Percentiles rank a stretch among this genome's conserved stretches.
These are phyloP conservation scores for Gossypium lobatum DNA, from an alignment of 441 rosid species.

Conservation along the genomic window DNA sequence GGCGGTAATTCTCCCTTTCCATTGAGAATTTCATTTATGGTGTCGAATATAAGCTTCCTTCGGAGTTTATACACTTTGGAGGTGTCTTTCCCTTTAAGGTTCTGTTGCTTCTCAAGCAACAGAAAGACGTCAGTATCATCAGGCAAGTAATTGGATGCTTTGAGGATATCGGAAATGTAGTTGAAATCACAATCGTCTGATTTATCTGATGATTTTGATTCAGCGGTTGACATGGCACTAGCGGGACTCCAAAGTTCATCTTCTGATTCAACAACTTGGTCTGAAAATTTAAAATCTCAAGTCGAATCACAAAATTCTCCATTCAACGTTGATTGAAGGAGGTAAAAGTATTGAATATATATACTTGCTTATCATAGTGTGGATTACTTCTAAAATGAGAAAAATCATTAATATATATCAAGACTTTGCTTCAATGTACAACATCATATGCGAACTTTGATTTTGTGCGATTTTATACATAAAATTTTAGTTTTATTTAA, in stretches of 20 bases:
- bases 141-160: slow-evolving; percentile 47
- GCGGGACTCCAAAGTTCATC: slow-evolving; percentile 30
- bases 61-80: slow-evolving; percentile 44
- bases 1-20: slow-evolving; percentile 45
- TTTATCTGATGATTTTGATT: slow-evolving; percentile 26
- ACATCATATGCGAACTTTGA: too few species aligned
- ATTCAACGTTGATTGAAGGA: not conserved
- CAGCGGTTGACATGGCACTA: slow-evolving; percentile 12
- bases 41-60: slow-evolving; percentile 68
- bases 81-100: slow-evolving; percentile 45
- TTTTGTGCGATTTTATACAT: too few species aligned
- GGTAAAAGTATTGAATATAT: not conserved
- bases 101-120: slow-evolving; percentile 67
- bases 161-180: slow-evolving; percentile 67
- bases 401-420: too few species aligned
- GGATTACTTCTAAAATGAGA: too few species aligned
- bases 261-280: slow-evolving; percentile 33
- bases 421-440: too few species aligned
- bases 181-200: slow-evolving; percentile 42
- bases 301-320: not conserved
- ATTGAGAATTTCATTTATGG: slow-evolving; percentile 48
- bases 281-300: slow-evolving; percentile 22
- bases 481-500: too few species aligned
- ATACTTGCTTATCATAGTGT: not conserved
- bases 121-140: slow-evolving; percentile 50